These are phyloP conservation scores for Venturia aucupariae DNA, from an alignment of 2,329 filamentous ascomycete species.

Conservation along the genomic window DNA sequence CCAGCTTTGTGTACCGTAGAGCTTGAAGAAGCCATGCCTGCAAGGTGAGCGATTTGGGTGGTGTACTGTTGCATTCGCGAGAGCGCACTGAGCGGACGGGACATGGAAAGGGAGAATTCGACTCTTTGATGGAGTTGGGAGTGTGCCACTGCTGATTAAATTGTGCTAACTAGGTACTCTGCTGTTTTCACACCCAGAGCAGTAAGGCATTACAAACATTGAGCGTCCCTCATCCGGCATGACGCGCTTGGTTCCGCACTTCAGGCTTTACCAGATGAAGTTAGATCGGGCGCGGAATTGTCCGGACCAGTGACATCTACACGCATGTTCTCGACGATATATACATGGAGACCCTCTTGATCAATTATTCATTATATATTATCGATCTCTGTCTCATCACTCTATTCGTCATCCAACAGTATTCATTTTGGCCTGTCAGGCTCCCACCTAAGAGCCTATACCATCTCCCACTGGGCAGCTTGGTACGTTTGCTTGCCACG, in stretches of 20 bases:
- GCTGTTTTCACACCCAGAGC: no score
- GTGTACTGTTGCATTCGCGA: neutral
- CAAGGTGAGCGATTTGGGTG: neutral
- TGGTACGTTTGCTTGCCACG: constrained; percentile 32
- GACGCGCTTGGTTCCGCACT: neutral
- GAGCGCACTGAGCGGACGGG: neutral
- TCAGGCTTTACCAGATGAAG: neutral
- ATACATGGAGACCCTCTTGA: neutral
- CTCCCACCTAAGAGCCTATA: constrained; percentile 18
- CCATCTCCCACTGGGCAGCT: constrained; percentile 32
- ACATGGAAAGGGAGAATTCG: neutral
- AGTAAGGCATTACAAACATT: neutral
- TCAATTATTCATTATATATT: neutral
- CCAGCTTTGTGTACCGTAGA: constrained; percentile 3
- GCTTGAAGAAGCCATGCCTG: neutral
- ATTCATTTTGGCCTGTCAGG: neutral
- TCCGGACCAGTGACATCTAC: no score
- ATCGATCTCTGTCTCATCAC: neutral
- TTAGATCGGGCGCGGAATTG: neutral
- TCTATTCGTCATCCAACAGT: neutral
- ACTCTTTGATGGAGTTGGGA: no score
- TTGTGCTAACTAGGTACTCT: neutral
- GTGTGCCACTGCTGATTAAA: neutral
- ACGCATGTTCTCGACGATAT: neutral
- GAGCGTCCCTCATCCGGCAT: neutral